Evolutionary conservation across 768 basidiomycete species (phyloP), one percentile per base, ranked within the genome.

Genomic region (Dioszegia crocea): DNA sequence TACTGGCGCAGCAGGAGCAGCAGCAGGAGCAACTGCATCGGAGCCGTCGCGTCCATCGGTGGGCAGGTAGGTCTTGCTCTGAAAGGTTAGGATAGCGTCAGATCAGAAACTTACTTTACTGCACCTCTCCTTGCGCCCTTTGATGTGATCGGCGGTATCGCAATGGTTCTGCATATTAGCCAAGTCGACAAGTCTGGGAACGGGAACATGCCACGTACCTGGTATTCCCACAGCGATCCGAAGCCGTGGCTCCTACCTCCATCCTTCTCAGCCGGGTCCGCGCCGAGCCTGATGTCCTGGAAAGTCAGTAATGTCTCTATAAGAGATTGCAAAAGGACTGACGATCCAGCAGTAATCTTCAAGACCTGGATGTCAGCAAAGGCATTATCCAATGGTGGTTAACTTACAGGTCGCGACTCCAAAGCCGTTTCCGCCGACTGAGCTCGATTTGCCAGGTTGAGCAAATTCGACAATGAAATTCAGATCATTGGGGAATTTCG

Each of bases 291-390:
- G 14, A 70, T 48, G 44, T 73, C 71, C 60, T 66, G 59, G 4
- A 2, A 3, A 9, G 23, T 56, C 40, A 62, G 61, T 31, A 11
- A 30, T 9, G 21, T 16, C 4, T 16, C 17, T 16, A n/a, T 11
- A 11, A 19, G 14, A 14, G 30, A 17, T 21, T 11, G 44, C 9
- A 19, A 6, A 44, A 49, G 39, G n/a, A 38, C 61, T 31, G 30
- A 66, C 65, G 24, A 59, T 46, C 71, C 71, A 73, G 57, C 71
- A 73, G 33, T 52, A 56, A 47, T 73, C 68, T 24, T 73, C 71
- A 62, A 73, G 67, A 45, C 69, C 69, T 71, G 29, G 14, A 17
- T 5, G 24, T 61, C 60, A 59, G 59, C 40, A 33, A 14, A 33
- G 33, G 14, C 33, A n/a, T 9, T 6, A 9, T 17, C 12, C 41